Evolutionary conservation across 331 rosid genomes (phyloP), one percentile per base, ranked within the genome.

Genomic region (Quercus tomentella): DNA sequence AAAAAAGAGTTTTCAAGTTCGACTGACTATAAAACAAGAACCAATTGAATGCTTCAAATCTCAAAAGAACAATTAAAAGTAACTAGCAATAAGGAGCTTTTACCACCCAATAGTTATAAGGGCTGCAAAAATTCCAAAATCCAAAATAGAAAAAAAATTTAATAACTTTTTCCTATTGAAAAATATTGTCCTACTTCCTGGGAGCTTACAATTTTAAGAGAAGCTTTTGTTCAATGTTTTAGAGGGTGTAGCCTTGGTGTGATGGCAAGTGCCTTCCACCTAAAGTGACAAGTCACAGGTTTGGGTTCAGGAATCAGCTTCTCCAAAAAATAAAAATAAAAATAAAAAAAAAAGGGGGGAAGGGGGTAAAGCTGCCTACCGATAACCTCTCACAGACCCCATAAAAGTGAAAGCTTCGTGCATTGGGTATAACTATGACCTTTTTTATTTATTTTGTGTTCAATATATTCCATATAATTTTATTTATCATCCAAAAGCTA

Each of bases 1-100:
- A 52, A 4, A 41, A 73, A 80, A 66, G 43, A 62, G 33, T 74
- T 35, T 72, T 58, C 17, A 78, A 82, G 56, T 56, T 8, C 26
- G 30, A 62, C 61, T 21, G 72, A 18, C 70, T 1, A 22, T 71
- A n/a, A 70, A 67, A 73, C 30, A 4, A 60, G 66, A 60, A 60
- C 31, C 52, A 67, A 12, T 20, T 33, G 26, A 67, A 20, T 66
- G 72, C 9, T 5, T 33, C 51, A 18, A 16, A 18, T 67, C 15
- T 18, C 49, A 2, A 4, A 31, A 67, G 70, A 65, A 65, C 45
- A 26, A 65, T 28, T 17, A 10, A 65, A 23, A 67, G 52, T 31
- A 31, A 67, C 71, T 30, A 21, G 45, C 28, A 65, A 31, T 17
- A 8, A 6, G 14, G 51, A 67, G 72, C 25, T 21, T 33, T 21